These are phyloP conservation scores for Colletotrichum brevisporum DNA, from an alignment of 2,329 filamentous ascomycete species.

Conservation along the genomic window DNA sequence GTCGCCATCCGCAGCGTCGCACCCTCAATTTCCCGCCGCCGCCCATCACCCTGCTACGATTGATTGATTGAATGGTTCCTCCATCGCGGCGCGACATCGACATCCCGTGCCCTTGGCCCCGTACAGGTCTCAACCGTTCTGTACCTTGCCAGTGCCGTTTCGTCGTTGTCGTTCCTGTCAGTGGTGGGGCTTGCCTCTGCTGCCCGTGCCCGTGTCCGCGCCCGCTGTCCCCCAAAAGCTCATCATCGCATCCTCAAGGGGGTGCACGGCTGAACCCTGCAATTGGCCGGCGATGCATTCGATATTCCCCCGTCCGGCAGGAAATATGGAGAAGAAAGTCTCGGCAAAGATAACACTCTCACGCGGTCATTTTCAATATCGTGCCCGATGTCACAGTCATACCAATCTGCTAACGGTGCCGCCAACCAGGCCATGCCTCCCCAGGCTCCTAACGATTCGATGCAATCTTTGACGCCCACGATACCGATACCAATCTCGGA, in stretches of 20 bases:
- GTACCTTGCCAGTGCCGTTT: conserved; percentile 2
- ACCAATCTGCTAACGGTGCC: conserved; percentile 19
- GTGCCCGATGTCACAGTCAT: conserved; percentile 14
- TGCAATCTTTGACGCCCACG: conserved; percentile 2
- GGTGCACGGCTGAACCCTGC: conserved; percentile 13
- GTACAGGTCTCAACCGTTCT: background rate
- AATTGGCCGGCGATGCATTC: conserved; percentile 34
- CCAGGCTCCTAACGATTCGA: background rate
- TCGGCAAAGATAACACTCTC: conserved; percentile 39
- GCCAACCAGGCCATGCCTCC: too few species aligned
- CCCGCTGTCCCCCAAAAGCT: background rate
- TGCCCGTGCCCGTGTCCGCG: conserved; percentile 2
- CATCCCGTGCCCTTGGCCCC: too few species aligned
- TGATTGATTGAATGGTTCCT: too few species aligned
- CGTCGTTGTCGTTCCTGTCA: background rate
- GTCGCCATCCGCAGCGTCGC: background rate
- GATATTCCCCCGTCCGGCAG: conserved; percentile 20
- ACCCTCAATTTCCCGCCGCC: conserved; percentile 19
- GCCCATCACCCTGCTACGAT: conserved; percentile 10
- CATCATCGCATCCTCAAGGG: conserved; percentile 22
- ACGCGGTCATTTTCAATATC: background rate
- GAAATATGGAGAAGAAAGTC: conserved; percentile 36
- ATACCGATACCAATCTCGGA: conserved; percentile 24
- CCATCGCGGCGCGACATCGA: too few species aligned
- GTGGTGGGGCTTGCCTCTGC: background rate